Evolutionary conservation across 2,329 filamentous ascomycete species (phyloP), one percentile per base, ranked within the genome.

Genomic region (Diaporthe caulivora): DNA sequence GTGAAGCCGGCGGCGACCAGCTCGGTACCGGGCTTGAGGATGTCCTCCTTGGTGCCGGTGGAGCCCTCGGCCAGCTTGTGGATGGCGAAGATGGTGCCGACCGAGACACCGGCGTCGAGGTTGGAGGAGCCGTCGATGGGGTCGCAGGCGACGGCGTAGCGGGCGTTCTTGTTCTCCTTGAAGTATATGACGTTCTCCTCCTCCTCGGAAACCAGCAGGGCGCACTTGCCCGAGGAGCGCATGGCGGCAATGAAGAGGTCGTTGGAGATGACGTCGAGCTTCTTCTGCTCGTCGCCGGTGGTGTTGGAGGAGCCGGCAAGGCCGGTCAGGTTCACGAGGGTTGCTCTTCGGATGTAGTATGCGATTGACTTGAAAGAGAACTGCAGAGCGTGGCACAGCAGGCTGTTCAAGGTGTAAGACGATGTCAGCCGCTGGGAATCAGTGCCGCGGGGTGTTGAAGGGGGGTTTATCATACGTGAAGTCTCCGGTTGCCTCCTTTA

Each of bases 301-400:
- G 89, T 94, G 86, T 99, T 99, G 77, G 95, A 94, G 75, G 96
- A 97, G 74, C 97, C 97, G 76, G 97, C 97, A 64, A 99, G 92
- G 75, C 97, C 97, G 69, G 95, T 97, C 75, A 99, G 91, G 88
- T 98, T 98, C 86, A 98, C 96, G 77, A 99, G 88, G 31, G 95
- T 96, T 47, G 96, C 95, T 83, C 97, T 93, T 80, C 96, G 95
- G 84, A 99, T 99, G 88, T 98, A 99, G 89, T 98, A 98, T 79
- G 97, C 95, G 84, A 99, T 99, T 78, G 95, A 97, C 89, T 99
- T 99, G 93, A 99, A 99, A 77, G 97, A 96, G 88, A 98, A 99
- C 85, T 98, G 97, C 74, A 99, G 93, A 75, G 97, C 95, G 83
- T 99, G 97, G 89, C 95, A 98, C 74, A 99, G 91, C 70, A 99